phyloP scores from a whole-genome alignment of 2,329 filamentous ascomycete genomes.

The Diplodia corticola region DNA sequence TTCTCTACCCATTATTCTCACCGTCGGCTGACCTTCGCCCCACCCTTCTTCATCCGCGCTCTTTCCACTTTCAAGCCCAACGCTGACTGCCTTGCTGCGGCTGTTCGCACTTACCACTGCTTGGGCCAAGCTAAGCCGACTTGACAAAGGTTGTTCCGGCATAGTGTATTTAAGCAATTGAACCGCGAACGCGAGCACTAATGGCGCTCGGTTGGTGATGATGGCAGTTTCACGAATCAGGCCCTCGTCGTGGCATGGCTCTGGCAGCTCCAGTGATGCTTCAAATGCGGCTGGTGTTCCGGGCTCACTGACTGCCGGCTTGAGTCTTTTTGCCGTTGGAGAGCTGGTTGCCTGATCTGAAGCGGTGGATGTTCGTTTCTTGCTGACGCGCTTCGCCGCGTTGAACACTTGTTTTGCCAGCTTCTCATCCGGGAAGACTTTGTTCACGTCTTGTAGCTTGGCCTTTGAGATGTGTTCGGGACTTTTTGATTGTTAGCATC shows the following conservation, averaged over 20 bases:
- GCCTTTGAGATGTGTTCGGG: slow-evolving; percentile 52
- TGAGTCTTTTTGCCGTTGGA: slow-evolving; percentile 42
- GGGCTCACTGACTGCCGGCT: slow-evolving; percentile 32
- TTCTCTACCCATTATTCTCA: slow-evolving; percentile 72
- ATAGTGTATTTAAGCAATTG: slow-evolving; percentile 75
- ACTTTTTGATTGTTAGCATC: slow-evolving; percentile 29
- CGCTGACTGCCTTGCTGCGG: slow-evolving; percentile 69
- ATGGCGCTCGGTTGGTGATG: slow-evolving; percentile 76
- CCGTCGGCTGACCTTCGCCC: slow-evolving; percentile 72
- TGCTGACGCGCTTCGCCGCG: slow-evolving; percentile 57
- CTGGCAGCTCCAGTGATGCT: slow-evolving; percentile 60
- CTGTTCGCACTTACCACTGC: slow-evolving; percentile 82
- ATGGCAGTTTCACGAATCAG: slow-evolving; percentile 60
- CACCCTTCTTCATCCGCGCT: slow-evolving; percentile 70
- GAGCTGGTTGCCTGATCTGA: slow-evolving; percentile 34
- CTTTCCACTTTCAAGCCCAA: slow-evolving; percentile 68
- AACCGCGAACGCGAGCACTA: slow-evolving; percentile 79
- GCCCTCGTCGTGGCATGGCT: slow-evolving; percentile 57
- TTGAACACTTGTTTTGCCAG: slow-evolving; percentile 57
- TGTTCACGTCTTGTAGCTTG: slow-evolving; percentile 45
- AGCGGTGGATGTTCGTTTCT: slow-evolving; percentile 50
- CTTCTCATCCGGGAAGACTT: slow-evolving; percentile 54
- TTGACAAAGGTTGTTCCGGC: slow-evolving; percentile 83
- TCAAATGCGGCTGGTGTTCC: slow-evolving; percentile 60
- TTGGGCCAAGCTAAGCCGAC: slow-evolving; percentile 77